Conservation (phyloP, 768 basidiomycete species). For the Omphalotus guepiniiformis region DNA sequence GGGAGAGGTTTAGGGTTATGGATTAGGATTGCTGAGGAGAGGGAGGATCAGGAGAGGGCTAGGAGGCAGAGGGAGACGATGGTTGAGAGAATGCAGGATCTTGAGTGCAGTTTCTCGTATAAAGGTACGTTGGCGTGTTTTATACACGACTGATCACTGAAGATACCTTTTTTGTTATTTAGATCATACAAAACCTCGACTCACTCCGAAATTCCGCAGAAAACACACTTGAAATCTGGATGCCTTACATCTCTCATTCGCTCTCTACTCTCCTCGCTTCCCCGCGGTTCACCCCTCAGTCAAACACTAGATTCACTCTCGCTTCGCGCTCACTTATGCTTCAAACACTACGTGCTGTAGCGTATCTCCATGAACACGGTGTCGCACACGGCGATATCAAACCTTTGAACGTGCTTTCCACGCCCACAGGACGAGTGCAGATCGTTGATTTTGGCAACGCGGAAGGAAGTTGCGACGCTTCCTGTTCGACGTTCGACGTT, state of each 20-base stretch:
- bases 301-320: constrained; percentile 33
- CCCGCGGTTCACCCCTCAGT: constrained; percentile 46
- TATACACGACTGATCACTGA: no score
- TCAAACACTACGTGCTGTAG: constrained; percentile 63
- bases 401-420: constrained; percentile 74
- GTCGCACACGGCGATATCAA: constrained; percentile 90
- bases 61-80: no score
- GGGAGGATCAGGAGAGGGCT: no score
- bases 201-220: constrained; percentile 34
- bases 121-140: no score
- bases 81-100: no score
- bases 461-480: no score
- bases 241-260: constrained; percentile 61
- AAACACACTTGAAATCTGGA: constrained; percentile 52
- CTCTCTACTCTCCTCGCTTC: constrained; percentile 47
- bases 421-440: constrained; percentile 53
- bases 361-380: constrained; percentile 56
- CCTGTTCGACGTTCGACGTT: no score
- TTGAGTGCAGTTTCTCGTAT: no score
- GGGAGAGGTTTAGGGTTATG: no score
- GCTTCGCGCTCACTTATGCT: constrained; percentile 56
- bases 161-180: no score
- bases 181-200: constrained; percentile 56
- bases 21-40: no score
- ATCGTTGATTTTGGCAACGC: constrained; percentile 86